A percentile compares a stretch with the other conserved stretches of the same genome.
Evolutionary conservation across 2,329 filamentous ascomycete genomes (phyloP).

Genomic region (Chaetomium sp.): DNA sequence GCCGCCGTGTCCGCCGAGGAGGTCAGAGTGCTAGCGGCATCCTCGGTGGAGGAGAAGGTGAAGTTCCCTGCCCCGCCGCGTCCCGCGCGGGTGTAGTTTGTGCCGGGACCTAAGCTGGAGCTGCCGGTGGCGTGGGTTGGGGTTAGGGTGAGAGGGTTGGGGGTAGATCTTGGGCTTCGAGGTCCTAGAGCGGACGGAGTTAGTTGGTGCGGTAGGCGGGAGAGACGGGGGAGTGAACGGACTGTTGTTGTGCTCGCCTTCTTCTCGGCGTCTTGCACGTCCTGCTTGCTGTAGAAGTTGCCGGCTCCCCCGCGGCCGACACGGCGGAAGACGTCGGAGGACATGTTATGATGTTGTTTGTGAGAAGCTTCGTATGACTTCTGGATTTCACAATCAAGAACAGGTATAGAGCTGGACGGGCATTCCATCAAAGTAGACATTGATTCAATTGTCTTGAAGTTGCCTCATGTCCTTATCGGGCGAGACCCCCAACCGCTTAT

Average conservation of each 20-base stretch:
- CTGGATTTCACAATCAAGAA: background rate
- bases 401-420: background rate
- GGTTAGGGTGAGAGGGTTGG: constrained; percentile 7
- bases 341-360: constrained; percentile 30
- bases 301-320: constrained; percentile 66
- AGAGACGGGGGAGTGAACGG: background rate
- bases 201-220: background rate
- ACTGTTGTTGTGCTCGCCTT: constrained; percentile 23
- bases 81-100: constrained; percentile 49
- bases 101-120: constrained; percentile 14
- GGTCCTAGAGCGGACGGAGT: constrained; percentile 34
- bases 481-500: constrained; percentile 15
- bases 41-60: constrained; percentile 40
- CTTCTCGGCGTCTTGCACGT: constrained; percentile 50
- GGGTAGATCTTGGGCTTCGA: constrained; percentile 37
- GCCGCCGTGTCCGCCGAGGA: constrained; percentile 33
- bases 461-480: constrained; percentile 14
- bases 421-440: background rate
- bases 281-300: constrained; percentile 59
- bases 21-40: constrained; percentile 39
- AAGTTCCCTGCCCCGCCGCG: constrained; percentile 67
- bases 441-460: background rate
- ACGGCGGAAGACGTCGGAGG: constrained; percentile 51
- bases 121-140: constrained; percentile 17
- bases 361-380: background rate